A percentile compares a stretch with the other conserved stretches of the same genome.
Conservation (phyloP, 352 stramenopile genomes). For the Phytopythium montanum region DNA sequence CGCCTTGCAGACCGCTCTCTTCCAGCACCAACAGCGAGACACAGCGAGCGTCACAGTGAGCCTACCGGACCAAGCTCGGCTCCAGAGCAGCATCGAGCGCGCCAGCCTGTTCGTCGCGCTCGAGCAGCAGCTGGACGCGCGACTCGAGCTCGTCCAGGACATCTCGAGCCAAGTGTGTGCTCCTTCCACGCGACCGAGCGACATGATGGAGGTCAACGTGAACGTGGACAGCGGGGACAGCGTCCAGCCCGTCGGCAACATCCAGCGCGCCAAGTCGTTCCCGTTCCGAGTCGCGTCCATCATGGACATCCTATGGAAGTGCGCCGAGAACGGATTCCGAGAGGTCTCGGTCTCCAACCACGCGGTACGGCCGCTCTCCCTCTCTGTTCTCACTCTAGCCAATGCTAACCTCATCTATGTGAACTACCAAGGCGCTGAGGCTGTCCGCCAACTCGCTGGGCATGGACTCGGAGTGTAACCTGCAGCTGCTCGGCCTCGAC, state of each 20-base stretch:
- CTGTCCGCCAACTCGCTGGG: conserved; percentile 9
- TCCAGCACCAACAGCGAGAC: not conserved
- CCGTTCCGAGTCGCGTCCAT: not conserved
- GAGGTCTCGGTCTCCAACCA: not conserved
- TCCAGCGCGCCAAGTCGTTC: conserved; percentile 3
- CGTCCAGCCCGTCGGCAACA: not conserved
- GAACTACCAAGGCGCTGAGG: not conserved
- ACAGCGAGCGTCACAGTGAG: not conserved
- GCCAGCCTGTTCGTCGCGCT: conserved; percentile 1
- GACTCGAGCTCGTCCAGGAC: not conserved
- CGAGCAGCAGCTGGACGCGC: not conserved
- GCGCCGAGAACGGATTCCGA: not conserved
- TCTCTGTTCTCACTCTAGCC: not conserved
- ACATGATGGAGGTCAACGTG: conserved; percentile 1
- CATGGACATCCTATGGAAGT: not conserved
- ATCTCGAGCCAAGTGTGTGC: not conserved
- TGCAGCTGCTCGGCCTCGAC: conserved; percentile 1
- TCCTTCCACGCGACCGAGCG: too few relatives aligned
- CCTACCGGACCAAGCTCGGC: not conserved
- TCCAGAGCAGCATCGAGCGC: not conserved
- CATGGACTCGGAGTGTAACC: conserved; percentile 1
- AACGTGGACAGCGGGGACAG: not conserved
- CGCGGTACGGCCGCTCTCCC: not conserved
- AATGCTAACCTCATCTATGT: not conserved
- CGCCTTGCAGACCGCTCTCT: not conserved